Conservation (phyloP, 1,139 yeast species). For the Casaregolazyma suthepensis region DNA sequence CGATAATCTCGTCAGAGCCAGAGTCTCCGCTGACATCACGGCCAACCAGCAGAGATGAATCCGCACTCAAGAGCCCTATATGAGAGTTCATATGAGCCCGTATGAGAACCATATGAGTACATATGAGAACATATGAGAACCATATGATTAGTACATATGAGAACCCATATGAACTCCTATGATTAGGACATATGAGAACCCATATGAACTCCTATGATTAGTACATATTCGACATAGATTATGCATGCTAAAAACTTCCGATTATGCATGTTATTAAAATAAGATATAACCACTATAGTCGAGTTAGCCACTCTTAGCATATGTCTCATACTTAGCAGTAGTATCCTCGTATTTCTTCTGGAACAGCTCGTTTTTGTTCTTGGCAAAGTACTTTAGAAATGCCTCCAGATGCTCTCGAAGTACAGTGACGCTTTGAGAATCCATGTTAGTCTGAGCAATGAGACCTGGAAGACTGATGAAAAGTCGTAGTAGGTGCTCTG, state of each 20-base stretch:
- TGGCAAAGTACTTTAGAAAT: slow-evolving; percentile 44
- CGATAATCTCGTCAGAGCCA: background rate
- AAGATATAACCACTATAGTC: background rate
- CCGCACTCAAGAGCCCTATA: background rate
- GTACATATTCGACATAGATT: background rate
- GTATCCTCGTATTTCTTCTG: slow-evolving; percentile 46
- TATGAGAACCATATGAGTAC: too few species aligned
- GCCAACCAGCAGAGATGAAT: background rate
- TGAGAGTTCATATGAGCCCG: too few species aligned
- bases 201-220: background rate
- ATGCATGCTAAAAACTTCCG: background rate
- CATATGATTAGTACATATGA: too few species aligned
- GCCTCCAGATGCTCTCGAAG: slow-evolving; percentile 50
- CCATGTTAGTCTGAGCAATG: slow-evolving; percentile 75
- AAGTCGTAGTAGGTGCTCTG: slow-evolving; percentile 67
- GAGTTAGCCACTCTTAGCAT: slow-evolving; percentile 30
- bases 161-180: too few species aligned
- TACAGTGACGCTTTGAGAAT: slow-evolving; percentile 59
- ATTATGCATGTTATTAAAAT: slow-evolving; percentile 1
- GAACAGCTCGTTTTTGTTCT: slow-evolving; percentile 44
- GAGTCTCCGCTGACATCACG: background rate
- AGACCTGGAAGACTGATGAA: slow-evolving; percentile 76
- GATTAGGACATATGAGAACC: too few species aligned
- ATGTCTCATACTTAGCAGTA: slow-evolving; percentile 57
- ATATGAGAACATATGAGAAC: too few species aligned